Conservation (phyloP, 225 moss, liverwort and hornwort species). For the Sphagnum tenellum region DNA sequence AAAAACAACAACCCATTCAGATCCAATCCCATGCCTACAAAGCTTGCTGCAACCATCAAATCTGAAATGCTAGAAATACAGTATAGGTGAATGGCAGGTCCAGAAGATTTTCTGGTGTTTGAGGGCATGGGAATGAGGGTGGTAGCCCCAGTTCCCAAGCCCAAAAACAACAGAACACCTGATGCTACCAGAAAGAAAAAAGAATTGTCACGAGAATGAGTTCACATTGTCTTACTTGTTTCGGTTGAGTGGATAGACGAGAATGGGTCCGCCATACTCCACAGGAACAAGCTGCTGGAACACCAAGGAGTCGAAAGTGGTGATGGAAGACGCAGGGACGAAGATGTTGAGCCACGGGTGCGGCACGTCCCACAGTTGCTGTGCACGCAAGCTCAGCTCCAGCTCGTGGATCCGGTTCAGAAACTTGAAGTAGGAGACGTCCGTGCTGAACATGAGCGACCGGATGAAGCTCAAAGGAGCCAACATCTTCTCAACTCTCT, state of each 20-base stretch:
- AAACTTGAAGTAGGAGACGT: constrained; percentile 56
- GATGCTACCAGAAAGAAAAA: too few relatives aligned
- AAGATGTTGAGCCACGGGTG: constrained; percentile 83
- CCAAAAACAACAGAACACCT: too few relatives aligned
- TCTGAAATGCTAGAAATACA: background rate
- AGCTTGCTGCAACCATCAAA: too few relatives aligned
- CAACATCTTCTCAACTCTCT: constrained; percentile 47
- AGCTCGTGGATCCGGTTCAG: constrained; percentile 54
- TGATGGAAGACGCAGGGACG: constrained; percentile 50
- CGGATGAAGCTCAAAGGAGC: constrained; percentile 35
- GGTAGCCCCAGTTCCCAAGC: too few relatives aligned
- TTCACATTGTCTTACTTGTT: constrained; percentile 42
- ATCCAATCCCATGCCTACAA: background rate
- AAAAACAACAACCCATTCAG: background rate
- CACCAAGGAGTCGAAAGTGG: constrained; percentile 41
- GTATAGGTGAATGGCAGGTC: too few relatives aligned
- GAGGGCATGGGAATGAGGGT: background rate
- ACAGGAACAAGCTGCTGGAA: constrained; percentile 28
- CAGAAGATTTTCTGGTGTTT: too few relatives aligned
- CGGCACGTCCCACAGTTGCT: constrained; percentile 58
- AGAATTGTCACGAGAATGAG: background rate
- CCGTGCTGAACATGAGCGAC: constrained; percentile 37
- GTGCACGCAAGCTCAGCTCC: constrained; percentile 36
- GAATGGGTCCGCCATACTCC: constrained; percentile 52
- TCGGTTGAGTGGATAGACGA: constrained; percentile 71